phyloP scores from a whole-genome alignment of 345 rosid species.

The Nasturtium officinale region DNA sequence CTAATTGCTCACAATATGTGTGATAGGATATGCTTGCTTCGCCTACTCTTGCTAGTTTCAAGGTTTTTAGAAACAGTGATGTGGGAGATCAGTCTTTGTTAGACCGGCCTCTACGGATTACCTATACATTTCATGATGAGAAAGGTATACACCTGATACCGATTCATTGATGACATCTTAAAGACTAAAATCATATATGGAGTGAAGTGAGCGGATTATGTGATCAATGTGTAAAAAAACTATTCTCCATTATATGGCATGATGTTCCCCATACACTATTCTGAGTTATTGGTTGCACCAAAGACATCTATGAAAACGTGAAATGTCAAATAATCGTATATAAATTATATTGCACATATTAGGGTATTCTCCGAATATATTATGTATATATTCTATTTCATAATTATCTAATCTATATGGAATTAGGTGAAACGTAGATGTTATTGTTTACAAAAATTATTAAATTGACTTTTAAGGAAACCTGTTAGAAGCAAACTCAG shows the following conservation, averaged over 20 bases:
- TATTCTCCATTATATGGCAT: background rate
- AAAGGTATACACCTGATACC: background rate
- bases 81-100: background rate
- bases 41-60: background rate
- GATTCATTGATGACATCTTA: background rate
- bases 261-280: background rate
- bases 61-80: background rate
- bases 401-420: background rate
- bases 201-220: background rate
- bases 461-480: slow-evolving; percentile 33
- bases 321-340: slow-evolving; percentile 1
- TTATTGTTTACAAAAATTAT: background rate
- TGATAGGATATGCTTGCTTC: background rate
- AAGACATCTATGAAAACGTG: background rate
- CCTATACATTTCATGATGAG: background rate
- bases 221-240: background rate
- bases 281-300: slow-evolving; percentile 2
- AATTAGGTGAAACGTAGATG: slow-evolving; percentile 26
- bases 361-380: background rate
- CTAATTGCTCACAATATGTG: background rate
- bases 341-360: background rate
- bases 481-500: slow-evolving; percentile 12
- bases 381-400: too few species aligned
- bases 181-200: background rate
- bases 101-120: background rate